A percentile compares a stretch with the other conserved stretches of the same genome.
Conservation (phyloP, 2,329 filamentous ascomycete genomes). For the Berkeleyomyces basicola region DNA sequence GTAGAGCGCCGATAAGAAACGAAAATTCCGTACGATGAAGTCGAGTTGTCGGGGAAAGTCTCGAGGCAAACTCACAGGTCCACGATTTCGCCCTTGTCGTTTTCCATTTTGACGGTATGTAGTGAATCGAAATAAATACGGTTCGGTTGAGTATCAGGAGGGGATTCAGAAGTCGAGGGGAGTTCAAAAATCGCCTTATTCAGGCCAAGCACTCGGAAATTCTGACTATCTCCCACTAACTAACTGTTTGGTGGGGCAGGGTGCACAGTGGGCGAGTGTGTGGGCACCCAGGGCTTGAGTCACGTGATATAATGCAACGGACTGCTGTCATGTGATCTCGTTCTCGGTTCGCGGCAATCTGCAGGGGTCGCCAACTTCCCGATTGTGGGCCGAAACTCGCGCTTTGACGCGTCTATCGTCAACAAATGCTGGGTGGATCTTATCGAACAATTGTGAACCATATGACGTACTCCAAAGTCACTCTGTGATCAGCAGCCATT, state of each 20-base stretch:
- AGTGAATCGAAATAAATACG: constrained; percentile 14
- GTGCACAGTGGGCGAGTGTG: constrained; percentile 12
- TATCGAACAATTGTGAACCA: not conserved
- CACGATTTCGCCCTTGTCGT: constrained; percentile 99
- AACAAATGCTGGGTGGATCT: not conserved
- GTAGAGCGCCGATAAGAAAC: constrained; percentile 1
- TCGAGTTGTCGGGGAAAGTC: not conserved
- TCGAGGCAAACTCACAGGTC: constrained; percentile 58
- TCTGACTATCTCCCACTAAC: constrained; percentile 7
- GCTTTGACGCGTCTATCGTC: not conserved
- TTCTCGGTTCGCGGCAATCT: constrained; percentile 3
- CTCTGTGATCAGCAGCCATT: not conserved
- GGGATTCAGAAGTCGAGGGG: constrained; percentile 14
- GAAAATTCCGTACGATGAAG: not conserved
- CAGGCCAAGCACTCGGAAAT: constrained; percentile 11
- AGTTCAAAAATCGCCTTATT: constrained; percentile 14
- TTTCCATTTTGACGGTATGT: constrained; percentile 68
- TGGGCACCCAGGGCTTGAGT: constrained; percentile 12
- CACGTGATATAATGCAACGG: not conserved
- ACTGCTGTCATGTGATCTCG: constrained; percentile 2
- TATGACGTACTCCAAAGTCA: no score
- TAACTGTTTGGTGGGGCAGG: constrained; percentile 13
- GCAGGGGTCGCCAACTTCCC: not conserved
- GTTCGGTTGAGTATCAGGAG: constrained; percentile 12
- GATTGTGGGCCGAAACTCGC: not conserved